Evolutionary conservation across 164 flowering plant genomes (phyloP), one percentile per base, ranked within the genome.

Genomic region (Vitis cinerea): DNA sequence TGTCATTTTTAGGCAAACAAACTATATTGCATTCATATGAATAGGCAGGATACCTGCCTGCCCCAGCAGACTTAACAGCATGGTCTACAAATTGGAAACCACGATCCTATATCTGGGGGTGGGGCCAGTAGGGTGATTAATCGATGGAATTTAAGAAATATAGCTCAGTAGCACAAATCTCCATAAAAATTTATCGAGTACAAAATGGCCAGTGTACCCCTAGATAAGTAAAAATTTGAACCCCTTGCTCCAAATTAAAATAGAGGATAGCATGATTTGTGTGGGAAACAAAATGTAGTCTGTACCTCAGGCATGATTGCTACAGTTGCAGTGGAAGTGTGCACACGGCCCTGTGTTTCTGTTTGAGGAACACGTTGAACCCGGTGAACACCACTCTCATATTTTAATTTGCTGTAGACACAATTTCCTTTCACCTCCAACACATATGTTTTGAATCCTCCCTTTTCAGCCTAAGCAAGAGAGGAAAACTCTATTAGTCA

Each of bases 341-440:
- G 99, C 64, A 95, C 94, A 74, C 98, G 99, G n/a, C 99, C 99
- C 72, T 93, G 99, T 72, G 96, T 68, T 84, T 93, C 99, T 66
- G 97, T 93, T 72, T 79, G 92, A 75, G 99, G 99, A 72, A 95
- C 97, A 73, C 97, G 97, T 77, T 95, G 98, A 80, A 95, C 99
- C 67, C 98, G 88, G 67, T 95, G 99, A 71, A 95, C 99, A 69
- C 99, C 99, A 77, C 98, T 90, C 75, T 95, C 99, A 61, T 83
- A 95, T 79, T 95, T 95, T 65, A 95, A 78, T 79, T 95, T 95
- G 84, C 98, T 93, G 71, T 95, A 93, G 19, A 95, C 99, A 74
- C 90, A 82, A 10, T 62, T 86, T 56, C 98, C 98, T 80, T 90
- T 92, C 57, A 94, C 72, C 83, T 92, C 99, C 97, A 94, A 85